Evolutionary conservation across 768 basidiomycete genomes (phyloP).

Genomic region (Amanita muscaria): DNA sequence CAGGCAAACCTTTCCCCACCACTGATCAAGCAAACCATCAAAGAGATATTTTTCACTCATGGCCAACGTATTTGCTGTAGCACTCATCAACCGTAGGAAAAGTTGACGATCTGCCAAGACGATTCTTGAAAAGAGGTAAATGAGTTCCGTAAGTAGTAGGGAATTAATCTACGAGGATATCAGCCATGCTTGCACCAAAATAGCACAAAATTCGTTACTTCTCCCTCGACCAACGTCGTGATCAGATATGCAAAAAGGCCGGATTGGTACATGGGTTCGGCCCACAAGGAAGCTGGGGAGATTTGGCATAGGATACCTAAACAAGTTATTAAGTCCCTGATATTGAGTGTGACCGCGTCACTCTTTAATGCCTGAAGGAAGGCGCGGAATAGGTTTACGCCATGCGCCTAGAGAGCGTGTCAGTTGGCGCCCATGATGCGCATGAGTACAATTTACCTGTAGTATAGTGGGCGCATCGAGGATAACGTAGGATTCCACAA

Average conservation of each 20-base stretch:
- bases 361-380: conserved; percentile 43
- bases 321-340: conserved; percentile 52
- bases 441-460: conserved; percentile 33
- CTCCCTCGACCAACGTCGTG: conserved; percentile 52
- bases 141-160: conserved; percentile 53
- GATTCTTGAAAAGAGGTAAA: conserved; percentile 70
- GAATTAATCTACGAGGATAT: conserved; percentile 28
- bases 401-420: conserved; percentile 34
- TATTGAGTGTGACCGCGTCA: conserved; percentile 41
- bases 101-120: conserved; percentile 54
- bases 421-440: background rate
- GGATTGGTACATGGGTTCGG: conserved; percentile 60
- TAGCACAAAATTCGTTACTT: conserved; percentile 33
- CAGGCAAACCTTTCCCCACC: conserved; percentile 68
- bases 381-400: conserved; percentile 48
- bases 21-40: conserved; percentile 65
- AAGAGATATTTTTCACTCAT: conserved; percentile 48
- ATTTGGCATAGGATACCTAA: conserved; percentile 56
- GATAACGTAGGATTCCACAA: conserved; percentile 76
- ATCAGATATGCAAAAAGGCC: conserved; percentile 63
- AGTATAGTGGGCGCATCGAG: conserved; percentile 55
- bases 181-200: conserved; percentile 1
- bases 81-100: conserved; percentile 65
- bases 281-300: conserved; percentile 59
- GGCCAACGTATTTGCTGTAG: conserved; percentile 40